Percentiles rank a stretch among this genome's conserved stretches.
Conservation (phyloP, 129 eudicot species). For the Tagetes erecta region DNA sequence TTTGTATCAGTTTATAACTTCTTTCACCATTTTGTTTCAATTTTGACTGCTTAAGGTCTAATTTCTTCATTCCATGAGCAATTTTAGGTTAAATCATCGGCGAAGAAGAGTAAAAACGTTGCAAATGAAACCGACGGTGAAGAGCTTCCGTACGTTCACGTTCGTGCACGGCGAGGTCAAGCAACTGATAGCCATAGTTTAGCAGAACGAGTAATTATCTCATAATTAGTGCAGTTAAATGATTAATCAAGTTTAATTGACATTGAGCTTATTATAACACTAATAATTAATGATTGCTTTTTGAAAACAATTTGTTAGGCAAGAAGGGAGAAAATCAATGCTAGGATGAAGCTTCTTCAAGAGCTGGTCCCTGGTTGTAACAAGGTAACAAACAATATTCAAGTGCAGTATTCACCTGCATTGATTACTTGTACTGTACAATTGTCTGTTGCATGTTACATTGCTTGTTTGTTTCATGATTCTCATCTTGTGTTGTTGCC, state of each 20-base stretch:
- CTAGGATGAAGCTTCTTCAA: constrained; percentile 94
- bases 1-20: constrained; percentile 14
- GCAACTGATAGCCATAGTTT: constrained; percentile 99
- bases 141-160: constrained; percentile 94
- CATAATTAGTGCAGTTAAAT: constrained; percentile 20
- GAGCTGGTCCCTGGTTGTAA: constrained; percentile 99
- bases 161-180: constrained; percentile 96
- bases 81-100: constrained; percentile 58
- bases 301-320: constrained; percentile 49
- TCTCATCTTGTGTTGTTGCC: not conserved
- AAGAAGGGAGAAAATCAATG: constrained; percentile 98
- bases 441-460: constrained; percentile 20
- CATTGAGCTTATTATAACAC: constrained; percentile 11
- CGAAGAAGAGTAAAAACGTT: constrained; percentile 64
- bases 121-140: constrained; percentile 56
- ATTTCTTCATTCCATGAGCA: not conserved
- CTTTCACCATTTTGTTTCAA: constrained; percentile 4
- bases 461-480: constrained; percentile 15
- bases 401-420: constrained; percentile 7
- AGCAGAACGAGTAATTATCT: constrained; percentile 83
- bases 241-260: constrained; percentile 27
- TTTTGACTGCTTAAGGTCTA: constrained; percentile 24
- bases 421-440: constrained; percentile 32
- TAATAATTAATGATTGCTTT: constrained; percentile 2
- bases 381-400: constrained; percentile 54